Base-by-base conservation (phyloP, 2,329 filamentous ascomycete genomes). In the Xylaria sp. region DNA sequence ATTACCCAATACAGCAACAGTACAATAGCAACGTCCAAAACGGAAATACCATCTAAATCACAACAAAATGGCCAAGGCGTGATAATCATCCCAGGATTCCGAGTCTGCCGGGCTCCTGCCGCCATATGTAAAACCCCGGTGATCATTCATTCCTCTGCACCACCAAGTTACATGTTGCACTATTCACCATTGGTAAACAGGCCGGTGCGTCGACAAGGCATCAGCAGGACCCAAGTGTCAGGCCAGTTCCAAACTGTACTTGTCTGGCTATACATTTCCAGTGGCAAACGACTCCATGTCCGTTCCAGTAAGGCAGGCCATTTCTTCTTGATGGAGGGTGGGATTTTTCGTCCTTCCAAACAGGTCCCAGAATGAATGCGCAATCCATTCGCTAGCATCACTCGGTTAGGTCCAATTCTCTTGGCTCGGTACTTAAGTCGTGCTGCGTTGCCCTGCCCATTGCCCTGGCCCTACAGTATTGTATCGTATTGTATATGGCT, bases 271-370 rank as follows among this genome's bases (percentile, higher is more conserved):
- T 55, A 20, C 32, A 34, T 34, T 23, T 23, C 52, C 52, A 55
- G 52, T 55, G 52, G 53, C 53, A 20, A 57, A 57, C 36, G 36
- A 32, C 52, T 34, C 52, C 34, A 28, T 25, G 25, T n/a, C 48
- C 48, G 13, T 41, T 18, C 20, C 53, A 56, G 23, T 36, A 20
- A 58, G 55, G 55, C 39, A 13, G 36, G n/a, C 30, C 15, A n/a
- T 15, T 5, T 39, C 39, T 63, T 55, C 53, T 32, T 53, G 13
- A 60, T 61, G 64, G 41, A 63, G 60, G 63, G 67, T 67, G 30
- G 67, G 28, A 68, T 68, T 66, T 52, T n/a, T 5, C 43, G 30
- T 25, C 46, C 67, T 63, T 60, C 53, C 63, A 59, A 60, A 57
- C 52, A 18, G 34, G 59, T 23, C 52, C 45, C n/a, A 34, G 41